Percentiles rank a stretch among this genome's conserved stretches.
Conservation (phyloP, 192 early-diverging fungal genomes). For the Spinellus fusiger region DNA sequence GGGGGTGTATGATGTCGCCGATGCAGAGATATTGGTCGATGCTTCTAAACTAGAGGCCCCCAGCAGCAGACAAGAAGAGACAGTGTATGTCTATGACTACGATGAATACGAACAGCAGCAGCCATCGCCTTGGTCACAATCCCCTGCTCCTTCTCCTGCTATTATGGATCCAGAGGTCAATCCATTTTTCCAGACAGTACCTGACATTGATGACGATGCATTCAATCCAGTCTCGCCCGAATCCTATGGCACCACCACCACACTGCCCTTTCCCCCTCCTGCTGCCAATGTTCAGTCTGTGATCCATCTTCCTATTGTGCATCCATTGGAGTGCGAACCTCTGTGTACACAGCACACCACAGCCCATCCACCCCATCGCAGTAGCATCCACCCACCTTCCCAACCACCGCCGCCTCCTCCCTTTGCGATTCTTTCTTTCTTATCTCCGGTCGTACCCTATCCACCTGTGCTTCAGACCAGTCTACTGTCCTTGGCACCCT, state of each 20-base stretch:
- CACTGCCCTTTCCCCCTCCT: conserved; percentile 23
- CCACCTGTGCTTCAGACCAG: conserved; percentile 35
- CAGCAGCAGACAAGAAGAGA: neutral
- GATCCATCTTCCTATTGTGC: conserved; percentile 48
- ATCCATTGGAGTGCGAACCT: conserved; percentile 23
- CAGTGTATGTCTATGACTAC: conserved; percentile 27
- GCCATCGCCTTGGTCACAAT: conserved; percentile 53
- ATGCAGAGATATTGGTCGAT: conserved; percentile 10
- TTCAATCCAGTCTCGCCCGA: conserved; percentile 46
- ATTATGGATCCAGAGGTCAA: conserved; percentile 51
- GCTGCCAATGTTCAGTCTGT: conserved; percentile 40
- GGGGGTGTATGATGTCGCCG: conserved; percentile 7
- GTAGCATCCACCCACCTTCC: neutral
- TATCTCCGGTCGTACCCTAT: conserved; percentile 48
- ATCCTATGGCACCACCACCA: conserved; percentile 9
- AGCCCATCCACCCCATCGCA: neutral
- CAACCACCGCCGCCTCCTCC: conserved; percentile 15
- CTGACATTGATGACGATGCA: conserved; percentile 48
- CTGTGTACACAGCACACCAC: neutral
- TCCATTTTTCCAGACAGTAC: conserved; percentile 44
- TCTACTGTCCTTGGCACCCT: conserved; percentile 36
- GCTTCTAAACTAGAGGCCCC: neutral
- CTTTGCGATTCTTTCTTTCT: conserved; percentile 48
- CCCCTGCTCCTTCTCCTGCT: conserved; percentile 44
- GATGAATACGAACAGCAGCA: conserved; percentile 52